These are phyloP conservation scores for Brassica rapa DNA, from an alignment of 345 rosid species.

Conservation along the genomic window DNA sequence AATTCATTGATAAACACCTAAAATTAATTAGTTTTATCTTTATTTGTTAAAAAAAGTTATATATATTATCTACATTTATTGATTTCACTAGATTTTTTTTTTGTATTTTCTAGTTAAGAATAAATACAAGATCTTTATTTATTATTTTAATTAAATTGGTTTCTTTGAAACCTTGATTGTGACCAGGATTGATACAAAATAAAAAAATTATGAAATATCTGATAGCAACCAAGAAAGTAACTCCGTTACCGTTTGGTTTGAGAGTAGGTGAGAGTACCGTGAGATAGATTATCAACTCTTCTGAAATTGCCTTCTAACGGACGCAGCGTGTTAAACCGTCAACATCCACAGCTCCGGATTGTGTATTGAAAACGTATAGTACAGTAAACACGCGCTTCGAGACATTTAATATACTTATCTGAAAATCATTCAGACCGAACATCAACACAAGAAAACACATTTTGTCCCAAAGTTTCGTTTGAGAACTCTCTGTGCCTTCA, in stretches of 20 bases:
- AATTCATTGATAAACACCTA: neutral
- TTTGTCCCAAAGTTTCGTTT: constrained; percentile 12
- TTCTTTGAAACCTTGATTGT: no score
- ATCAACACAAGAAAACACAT: constrained; percentile 36
- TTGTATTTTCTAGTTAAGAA: no score
- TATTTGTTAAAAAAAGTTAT: neutral
- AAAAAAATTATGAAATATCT: neutral
- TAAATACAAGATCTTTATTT: no score
- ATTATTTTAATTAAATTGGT: no score
- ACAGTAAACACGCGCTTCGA: constrained; percentile 32
- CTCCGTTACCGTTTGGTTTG: constrained; percentile 22
- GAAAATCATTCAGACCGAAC: constrained; percentile 30
- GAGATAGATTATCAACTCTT: neutral
- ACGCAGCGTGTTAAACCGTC: constrained; percentile 37
- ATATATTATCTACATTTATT: no score
- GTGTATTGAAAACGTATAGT: neutral
- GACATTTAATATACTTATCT: constrained; percentile 18
- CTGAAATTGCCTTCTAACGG: constrained; percentile 17
- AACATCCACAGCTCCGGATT: constrained; percentile 16
- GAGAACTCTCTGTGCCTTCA: constrained; percentile 8
- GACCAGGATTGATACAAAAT: neutral
- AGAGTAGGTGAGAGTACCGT: neutral
- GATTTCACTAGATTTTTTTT: no score
- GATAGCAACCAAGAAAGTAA: neutral
- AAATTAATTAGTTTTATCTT: neutral